Percentiles rank a stretch among this genome's conserved stretches.
These are phyloP conservation scores for Ascosphaera acerosa DNA, from an alignment of 2,329 filamentous ascomycete species.

Conservation along the genomic window DNA sequence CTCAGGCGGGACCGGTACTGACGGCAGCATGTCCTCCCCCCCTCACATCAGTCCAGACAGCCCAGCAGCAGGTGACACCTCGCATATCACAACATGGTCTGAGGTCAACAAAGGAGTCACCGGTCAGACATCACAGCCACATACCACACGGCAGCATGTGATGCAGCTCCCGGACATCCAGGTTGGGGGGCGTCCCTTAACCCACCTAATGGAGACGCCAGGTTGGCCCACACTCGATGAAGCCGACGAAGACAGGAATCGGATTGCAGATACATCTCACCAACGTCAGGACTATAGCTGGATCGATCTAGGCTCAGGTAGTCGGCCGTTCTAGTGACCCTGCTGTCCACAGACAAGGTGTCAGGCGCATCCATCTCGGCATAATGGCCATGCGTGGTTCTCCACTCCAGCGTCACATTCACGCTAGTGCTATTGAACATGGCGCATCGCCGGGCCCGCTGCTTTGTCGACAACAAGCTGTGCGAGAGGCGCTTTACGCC, in stretches of 20 bases:
- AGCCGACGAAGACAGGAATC: constrained; percentile 1
- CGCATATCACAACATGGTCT: neutral
- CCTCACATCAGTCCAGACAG: neutral
- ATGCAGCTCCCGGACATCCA: neutral
- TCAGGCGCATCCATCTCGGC: no score
- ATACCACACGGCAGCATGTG: neutral
- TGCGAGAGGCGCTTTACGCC: no score
- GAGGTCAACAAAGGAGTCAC: neutral
- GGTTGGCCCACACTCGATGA: constrained; percentile 1
- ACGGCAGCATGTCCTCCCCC: neutral
- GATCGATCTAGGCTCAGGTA: neutral
- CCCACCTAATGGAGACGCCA: neutral
- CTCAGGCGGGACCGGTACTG: neutral
- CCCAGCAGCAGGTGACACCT: neutral
- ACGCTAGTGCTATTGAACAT: no score
- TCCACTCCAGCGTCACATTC: no score
- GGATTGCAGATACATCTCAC: neutral
- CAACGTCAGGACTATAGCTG: neutral
- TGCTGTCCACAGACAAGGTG: no score
- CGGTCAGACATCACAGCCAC: no score
- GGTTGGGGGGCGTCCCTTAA: neutral
- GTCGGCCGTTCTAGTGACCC: no score
- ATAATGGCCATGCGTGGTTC: no score
- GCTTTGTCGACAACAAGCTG: no score
- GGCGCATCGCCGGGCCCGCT: no score